Conservation (phyloP, 176 grass and related monocot genomes). For the Triticum urartu region DNA sequence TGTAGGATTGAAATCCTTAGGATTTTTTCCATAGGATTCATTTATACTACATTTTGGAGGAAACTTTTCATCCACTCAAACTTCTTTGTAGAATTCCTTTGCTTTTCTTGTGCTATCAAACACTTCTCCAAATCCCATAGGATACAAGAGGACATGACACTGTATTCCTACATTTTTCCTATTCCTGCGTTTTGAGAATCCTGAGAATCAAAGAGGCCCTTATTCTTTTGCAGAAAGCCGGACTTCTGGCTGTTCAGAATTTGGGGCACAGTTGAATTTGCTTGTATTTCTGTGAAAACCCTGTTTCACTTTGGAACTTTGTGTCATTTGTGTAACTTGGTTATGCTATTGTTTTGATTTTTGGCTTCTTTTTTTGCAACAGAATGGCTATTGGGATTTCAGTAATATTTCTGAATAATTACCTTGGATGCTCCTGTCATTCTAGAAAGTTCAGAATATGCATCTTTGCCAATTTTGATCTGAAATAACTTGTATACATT, state of each 20-base stretch:
- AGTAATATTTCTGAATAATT: background rate
- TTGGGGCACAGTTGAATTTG: background rate
- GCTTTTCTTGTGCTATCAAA: too few relatives aligned
- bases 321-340: background rate
- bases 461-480: slow-evolving; percentile 12
- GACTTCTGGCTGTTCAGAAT: background rate
- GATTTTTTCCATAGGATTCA: too few relatives aligned
- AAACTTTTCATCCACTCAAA: too few relatives aligned
- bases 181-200: too few relatives aligned
- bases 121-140: too few relatives aligned
- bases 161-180: too few relatives aligned
- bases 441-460: background rate
- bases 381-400: background rate
- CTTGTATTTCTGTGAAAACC: background rate
- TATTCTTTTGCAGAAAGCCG: background rate
- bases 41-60: too few relatives aligned
- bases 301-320: background rate
- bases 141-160: too few relatives aligned
- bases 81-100: too few relatives aligned
- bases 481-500: slow-evolving; percentile 5
- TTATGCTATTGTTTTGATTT: background rate
- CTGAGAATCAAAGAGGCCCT: too few relatives aligned
- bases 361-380: background rate
- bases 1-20: too few relatives aligned
- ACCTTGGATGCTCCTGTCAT: background rate